Evolutionary conservation across 2,329 filamentous ascomycete species (phyloP).

Genomic region (Daldinia sp.): DNA sequence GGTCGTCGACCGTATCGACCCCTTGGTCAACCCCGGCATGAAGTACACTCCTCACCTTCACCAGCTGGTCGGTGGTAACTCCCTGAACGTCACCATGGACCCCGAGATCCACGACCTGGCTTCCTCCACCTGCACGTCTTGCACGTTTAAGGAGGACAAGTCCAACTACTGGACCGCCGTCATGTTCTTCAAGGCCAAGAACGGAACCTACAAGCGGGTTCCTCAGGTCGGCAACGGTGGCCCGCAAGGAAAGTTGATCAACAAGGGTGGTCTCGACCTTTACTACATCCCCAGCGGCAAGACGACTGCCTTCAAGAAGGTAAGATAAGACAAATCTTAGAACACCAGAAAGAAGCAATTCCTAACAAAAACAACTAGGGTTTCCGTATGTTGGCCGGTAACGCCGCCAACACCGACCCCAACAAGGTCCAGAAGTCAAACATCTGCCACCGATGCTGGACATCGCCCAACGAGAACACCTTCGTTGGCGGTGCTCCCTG

Average conservation of each 20-base stretch:
- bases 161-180: constrained; percentile 59
- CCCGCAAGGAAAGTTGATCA: constrained; percentile 53
- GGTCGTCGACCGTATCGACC: constrained; percentile 56
- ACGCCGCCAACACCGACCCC: constrained; percentile 53
- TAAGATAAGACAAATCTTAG: constrained; percentile 30
- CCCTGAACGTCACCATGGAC: constrained; percentile 56
- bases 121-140: constrained; percentile 53
- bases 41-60: constrained; percentile 56
- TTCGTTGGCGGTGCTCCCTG: constrained; percentile 60
- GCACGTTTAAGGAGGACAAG: constrained; percentile 54
- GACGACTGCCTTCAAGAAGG: constrained; percentile 53
- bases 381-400: constrained; percentile 58
- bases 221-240: constrained; percentile 56
- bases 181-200: constrained; percentile 56
- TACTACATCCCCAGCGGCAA: constrained; percentile 56
- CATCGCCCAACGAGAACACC: constrained; percentile 54
- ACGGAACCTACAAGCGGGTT: constrained; percentile 54
- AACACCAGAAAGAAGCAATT: background rate
- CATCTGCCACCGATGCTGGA: constrained; percentile 60
- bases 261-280: constrained; percentile 55
- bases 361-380: constrained; percentile 43
- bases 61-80: constrained; percentile 57
- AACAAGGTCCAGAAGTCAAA: constrained; percentile 50
- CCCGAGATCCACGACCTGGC: constrained; percentile 48
- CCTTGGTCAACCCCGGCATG: constrained; percentile 56